Evolutionary conservation across 441 rosid genomes (phyloP).

Genomic region (Adansonia madagascariensis): DNA sequence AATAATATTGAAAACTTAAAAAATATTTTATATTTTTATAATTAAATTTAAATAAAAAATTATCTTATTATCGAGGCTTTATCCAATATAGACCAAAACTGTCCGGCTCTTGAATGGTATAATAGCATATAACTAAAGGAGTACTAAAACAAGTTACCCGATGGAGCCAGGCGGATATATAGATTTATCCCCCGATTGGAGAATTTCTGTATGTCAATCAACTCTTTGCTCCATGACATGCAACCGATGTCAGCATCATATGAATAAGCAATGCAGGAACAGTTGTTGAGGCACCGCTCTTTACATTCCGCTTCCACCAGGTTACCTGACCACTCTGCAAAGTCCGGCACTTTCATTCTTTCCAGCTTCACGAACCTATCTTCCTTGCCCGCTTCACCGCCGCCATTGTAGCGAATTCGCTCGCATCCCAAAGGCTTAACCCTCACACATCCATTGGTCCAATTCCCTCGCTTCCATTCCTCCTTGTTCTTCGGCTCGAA

Average conservation of each 20-base stretch:
- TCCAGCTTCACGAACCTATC: not conserved
- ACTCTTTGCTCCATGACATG: not conserved
- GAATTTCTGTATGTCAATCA: not conserved
- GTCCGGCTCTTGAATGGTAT: no score
- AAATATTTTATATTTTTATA: no score
- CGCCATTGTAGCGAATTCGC: no score
- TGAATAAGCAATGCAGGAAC: not conserved
- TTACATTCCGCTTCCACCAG: no score
- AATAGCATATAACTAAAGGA: no score
- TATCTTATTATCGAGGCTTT: no score
- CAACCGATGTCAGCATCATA: not conserved
- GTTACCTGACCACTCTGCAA: not conserved
- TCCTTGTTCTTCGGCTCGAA: not conserved
- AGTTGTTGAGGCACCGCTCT: not conserved
- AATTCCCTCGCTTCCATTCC: not conserved
- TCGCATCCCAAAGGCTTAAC: not conserved
- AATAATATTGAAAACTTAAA: no score
- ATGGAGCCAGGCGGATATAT: not conserved
- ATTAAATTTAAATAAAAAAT: no score
- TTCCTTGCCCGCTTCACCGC: not conserved
- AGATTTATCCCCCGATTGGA: not conserved
- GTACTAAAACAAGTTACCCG: no score
- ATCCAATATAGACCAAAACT: no score
- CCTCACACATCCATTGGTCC: not conserved
- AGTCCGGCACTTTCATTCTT: not conserved